Percentiles rank a stretch among this genome's conserved stretches.
These are phyloP conservation scores for Drechslerella stenobrocha DNA, from an alignment of 2,329 filamentous ascomycete genomes.

Conservation along the genomic window DNA sequence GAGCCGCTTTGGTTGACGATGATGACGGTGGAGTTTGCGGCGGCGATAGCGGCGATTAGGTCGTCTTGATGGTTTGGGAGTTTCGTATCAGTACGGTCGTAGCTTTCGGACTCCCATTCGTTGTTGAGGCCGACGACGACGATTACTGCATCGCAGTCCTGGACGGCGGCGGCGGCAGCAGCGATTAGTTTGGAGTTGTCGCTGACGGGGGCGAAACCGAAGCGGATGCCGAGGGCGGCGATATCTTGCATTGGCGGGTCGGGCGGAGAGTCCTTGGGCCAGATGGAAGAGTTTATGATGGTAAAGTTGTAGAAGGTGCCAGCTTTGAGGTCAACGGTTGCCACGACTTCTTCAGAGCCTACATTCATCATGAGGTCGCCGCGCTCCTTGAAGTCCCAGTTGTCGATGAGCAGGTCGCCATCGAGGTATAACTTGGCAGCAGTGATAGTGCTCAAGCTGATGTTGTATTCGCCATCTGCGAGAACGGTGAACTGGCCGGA, in stretches of 20 bases:
- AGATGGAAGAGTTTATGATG: conserved; percentile 27
- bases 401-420: conserved; percentile 40
- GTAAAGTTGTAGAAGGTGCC: conserved; percentile 28
- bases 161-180: conserved; percentile 64
- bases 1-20: conserved; percentile 70
- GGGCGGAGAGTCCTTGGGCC: conserved; percentile 42
- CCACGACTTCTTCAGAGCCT: conserved; percentile 43
- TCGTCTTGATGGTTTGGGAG: conserved; percentile 63
- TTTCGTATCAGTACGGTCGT: conserved; percentile 67
- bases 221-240: conserved; percentile 69
- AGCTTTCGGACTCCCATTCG: conserved; percentile 76
- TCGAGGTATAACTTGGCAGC: conserved; percentile 25
- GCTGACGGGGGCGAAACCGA: conserved; percentile 29
- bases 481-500: conserved; percentile 30
- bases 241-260: conserved; percentile 50
- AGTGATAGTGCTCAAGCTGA: conserved; percentile 42
- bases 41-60: conserved; percentile 66
- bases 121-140: conserved; percentile 71
- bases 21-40: conserved; percentile 66
- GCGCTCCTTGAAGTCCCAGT: conserved; percentile 47
- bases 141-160: conserved; percentile 66
- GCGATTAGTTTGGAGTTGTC: conserved; percentile 23
- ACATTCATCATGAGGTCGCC: conserved; percentile 44
- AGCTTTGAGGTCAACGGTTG: conserved; percentile 33
- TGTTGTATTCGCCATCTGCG: conserved; percentile 41